Evolutionary conservation across 192 early-diverging fungal species (phyloP), one percentile per base, ranked within the genome.

Genomic region (Haplosporangium gracile): DNA sequence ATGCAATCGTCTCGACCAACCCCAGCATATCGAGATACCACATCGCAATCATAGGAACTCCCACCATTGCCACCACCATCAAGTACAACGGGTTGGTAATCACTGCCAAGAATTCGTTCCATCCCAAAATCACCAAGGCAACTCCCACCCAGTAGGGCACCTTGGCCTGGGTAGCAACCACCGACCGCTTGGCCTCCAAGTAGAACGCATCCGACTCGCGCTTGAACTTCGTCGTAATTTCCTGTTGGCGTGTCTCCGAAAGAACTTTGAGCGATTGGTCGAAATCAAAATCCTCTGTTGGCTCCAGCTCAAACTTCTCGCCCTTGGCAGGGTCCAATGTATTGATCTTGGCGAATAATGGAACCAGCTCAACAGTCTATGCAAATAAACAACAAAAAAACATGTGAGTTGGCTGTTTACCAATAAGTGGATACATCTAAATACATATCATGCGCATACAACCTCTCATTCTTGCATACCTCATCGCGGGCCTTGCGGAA

Each of bases 101-200:
- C 26, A 99, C 91, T 1, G 95, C 77, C 88, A 97, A 92, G 38
- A 97, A 95, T 88, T 99, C 99, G 80, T 99, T 99, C 97, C 97
- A 99, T 32, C 99, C 99, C 7, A 99, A 90, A 16, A 95, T 77
- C 7, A 98, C 85, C 47, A 96, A 88, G 74, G 77, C 78, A 42
- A 94, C 91, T 36, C 97, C 89, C 74, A 98, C 92, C 97, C 97
- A 99, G 38, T 89, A 81, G 1, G 98, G 98, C 29, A 99, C 92
- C 65, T 94, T 95, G 75, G 95, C 95, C 43, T 95, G 97, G 10
- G 96, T 97, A 9, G 93, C 84, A 5, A 99, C 97, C 73, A 97
- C 95, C 2, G 97, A 95, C 38, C 99, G 94, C 90, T 99, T 99
- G 2, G 99, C 99, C 81, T 99, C 99, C 55, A 99, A 83, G 73